These are phyloP conservation scores for Zasmidium cellare DNA, from an alignment of 2,329 filamentous ascomycete species.

Conservation along the genomic window DNA sequence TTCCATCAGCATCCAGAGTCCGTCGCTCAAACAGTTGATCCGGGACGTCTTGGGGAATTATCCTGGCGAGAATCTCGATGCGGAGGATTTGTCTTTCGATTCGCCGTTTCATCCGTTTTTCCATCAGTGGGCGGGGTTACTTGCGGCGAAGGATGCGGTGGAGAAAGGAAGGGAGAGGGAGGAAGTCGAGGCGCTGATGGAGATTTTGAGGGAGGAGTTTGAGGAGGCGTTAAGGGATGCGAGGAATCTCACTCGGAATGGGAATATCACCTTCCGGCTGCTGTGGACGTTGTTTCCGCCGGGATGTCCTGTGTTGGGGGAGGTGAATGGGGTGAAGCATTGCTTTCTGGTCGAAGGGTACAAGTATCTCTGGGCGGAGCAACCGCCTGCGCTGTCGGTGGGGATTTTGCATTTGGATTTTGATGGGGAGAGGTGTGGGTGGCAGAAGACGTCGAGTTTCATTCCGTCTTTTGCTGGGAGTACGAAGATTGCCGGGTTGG, in stretches of 20 bases:
- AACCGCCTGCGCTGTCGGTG: conserved; percentile 7
- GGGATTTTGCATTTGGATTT: conserved; percentile 13
- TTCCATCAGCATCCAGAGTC: conserved; percentile 17
- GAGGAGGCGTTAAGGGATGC: conserved; percentile 6
- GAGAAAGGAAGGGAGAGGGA: conserved; percentile 6
- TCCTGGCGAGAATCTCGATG: conserved; percentile 18
- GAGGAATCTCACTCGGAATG: conserved; percentile 13
- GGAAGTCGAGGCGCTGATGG: conserved; percentile 11
- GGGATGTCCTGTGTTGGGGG: conserved; percentile 12
- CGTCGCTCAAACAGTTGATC: conserved; percentile 13
- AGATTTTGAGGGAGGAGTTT: conserved; percentile 11
- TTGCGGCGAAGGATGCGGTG: conserved; percentile 6
- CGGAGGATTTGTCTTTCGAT: conserved; percentile 14
- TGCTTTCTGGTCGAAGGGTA: conserved; percentile 13
- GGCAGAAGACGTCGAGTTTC: conserved; percentile 9
- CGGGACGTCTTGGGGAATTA: conserved; percentile 13
- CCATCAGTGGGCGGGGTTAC: conserved; percentile 14
- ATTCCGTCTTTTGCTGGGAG: conserved; percentile 11
- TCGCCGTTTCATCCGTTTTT: conserved; percentile 18
- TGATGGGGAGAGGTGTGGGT: conserved; percentile 16
- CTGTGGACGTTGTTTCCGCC: conserved; percentile 22
- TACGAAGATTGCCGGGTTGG: conserved; percentile 8
- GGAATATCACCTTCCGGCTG: conserved; percentile 18
- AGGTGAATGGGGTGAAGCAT: conserved; percentile 10
- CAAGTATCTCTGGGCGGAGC: conserved; percentile 16